phyloP scores from a whole-genome alignment of 2,329 filamentous ascomycete genomes.

The Cladosporium sp. region DNA sequence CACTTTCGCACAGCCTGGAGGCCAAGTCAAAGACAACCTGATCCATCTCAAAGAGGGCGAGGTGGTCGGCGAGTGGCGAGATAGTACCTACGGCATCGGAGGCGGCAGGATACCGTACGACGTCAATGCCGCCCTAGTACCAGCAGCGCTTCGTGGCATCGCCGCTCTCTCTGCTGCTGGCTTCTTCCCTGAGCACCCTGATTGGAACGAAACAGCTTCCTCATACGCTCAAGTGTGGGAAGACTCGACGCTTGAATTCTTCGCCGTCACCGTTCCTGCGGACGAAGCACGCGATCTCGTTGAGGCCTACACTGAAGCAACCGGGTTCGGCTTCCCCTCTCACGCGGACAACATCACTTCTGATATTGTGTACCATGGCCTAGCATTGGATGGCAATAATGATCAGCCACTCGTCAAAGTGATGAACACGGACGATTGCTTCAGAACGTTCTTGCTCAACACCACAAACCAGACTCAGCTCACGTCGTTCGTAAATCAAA shows the following conservation, averaged over 20 bases:
- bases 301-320: slow-evolving; percentile 41
- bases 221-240: slow-evolving; percentile 59
- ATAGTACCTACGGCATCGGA: slow-evolving; percentile 57
- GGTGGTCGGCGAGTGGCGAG: slow-evolving; percentile 60
- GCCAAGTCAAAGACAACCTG: slow-evolving; percentile 51
- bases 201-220: slow-evolving; percentile 46
- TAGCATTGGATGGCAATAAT: slow-evolving; percentile 53
- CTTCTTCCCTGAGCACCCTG: slow-evolving; percentile 47
- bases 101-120: slow-evolving; percentile 62
- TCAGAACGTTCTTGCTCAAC: slow-evolving; percentile 60
- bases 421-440: slow-evolving; percentile 63
- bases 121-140: slow-evolving; percentile 60
- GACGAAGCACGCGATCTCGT: slow-evolving; percentile 46
- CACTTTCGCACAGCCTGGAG: slow-evolving; percentile 46
- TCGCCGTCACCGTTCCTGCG: slow-evolving; percentile 44
- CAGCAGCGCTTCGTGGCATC: slow-evolving; percentile 58
- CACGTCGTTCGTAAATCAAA: slow-evolving; percentile 53
- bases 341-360: slow-evolving; percentile 40
- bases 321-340: slow-evolving; percentile 40
- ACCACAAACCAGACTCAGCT: slow-evolving; percentile 53
- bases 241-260: slow-evolving; percentile 56
- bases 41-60: slow-evolving; percentile 54
- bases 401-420: slow-evolving; percentile 50
- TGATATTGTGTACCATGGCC: slow-evolving; percentile 51
- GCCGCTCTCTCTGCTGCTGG: slow-evolving; percentile 47